Base-by-base conservation (phyloP, 257 asterid genomes). In the Prunella vulgaris region DNA sequence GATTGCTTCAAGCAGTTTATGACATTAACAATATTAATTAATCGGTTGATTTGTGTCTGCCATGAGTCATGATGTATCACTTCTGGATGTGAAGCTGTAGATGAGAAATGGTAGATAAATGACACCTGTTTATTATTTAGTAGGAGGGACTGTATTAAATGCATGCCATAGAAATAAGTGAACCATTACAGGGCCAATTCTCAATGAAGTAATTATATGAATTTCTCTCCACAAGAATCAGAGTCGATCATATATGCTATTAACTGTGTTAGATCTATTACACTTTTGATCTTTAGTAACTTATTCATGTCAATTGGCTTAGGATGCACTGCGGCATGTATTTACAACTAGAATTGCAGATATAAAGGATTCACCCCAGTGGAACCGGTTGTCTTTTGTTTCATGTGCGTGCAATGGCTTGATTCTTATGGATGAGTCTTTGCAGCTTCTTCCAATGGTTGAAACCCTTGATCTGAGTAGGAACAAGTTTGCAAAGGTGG, bases 401-500 rank as follows among this genome's bases (percentile, higher is more conserved):
- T 93, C 99, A 10, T 90, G 97, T 57, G 95, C 99, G 12, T 84
- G 84, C 62, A 93, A 93, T 74, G 83, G 83, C 77, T 80, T 93
- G 77, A 76, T 90, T 74, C 95, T 93, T 77, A 93, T 93, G 97
- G 97, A 93, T 27, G 99, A 93, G 81, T 89, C 99, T 18, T 80
- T 93, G 85, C 97, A 86, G 79, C 96, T 93, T 74, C 96, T 93
- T 73, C 97, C 97, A 44, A 84, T 79, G 40, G 82, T 88, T 75
- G 99, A 94, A 68, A 87, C 91, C 63, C 97, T 94, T 77, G 99
- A 94, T 83, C 81, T 94, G 71, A 91, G 99, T 67, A 80, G 97
- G 76, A 94, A 94, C 84, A 91, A 85, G 86, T 87, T 91, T 77
- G 67, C 97, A 20, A 94, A 87, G 81, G 96, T 85, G 63, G 95